Base-by-base conservation (phyloP, 306 rosid species). In the Canavalia ensiformis region DNA sequence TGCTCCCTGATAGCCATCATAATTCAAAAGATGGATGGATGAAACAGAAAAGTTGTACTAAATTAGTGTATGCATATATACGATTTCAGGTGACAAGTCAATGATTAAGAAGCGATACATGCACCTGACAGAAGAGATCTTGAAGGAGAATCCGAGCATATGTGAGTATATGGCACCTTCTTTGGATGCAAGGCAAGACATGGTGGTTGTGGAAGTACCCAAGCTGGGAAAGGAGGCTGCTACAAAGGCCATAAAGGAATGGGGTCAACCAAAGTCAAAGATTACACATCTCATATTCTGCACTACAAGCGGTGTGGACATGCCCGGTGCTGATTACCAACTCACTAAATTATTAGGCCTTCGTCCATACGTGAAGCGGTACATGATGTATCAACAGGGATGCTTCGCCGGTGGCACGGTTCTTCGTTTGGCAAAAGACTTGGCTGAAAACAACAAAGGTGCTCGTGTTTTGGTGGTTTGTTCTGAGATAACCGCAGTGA, bases 81-180 rank as follows among this genome's bases (percentile, higher is more conserved):
- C 3, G 10, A 6, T 81, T 65, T 30, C 87, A 84, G 87, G 87
- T 9, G 87, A 84, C 1, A 84, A 84, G 58, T 84, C 87, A 1
- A 84, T 78, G 87, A 84, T 84, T 0, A 84, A 84, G 80, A 79
- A 84, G 76, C 41, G 84, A 31, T 84, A 79, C 67, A 78, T 84
- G 87, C 57, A 84, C 35, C 39, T 84, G 81, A 78, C 81, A 0
- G 87, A 84, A 59, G 79, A 80, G 66, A 72, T 80, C 1, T 4
- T 80, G 37, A 72, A 80, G 42, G 84, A 80, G 73, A 84, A 78
- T 52, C 81, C 81, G 0, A 74, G 4, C 58, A 13, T 79, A 2
- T 84, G 84, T 31, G 84, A 60, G 63, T 79, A 84, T 18, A 84
- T 84, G 84, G 87, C 84, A 50, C 87, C 87, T 39, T 84, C 87